Base-by-base conservation (phyloP, 345 rosid genomes). In the Cardiospermum halicacabum region DNA sequence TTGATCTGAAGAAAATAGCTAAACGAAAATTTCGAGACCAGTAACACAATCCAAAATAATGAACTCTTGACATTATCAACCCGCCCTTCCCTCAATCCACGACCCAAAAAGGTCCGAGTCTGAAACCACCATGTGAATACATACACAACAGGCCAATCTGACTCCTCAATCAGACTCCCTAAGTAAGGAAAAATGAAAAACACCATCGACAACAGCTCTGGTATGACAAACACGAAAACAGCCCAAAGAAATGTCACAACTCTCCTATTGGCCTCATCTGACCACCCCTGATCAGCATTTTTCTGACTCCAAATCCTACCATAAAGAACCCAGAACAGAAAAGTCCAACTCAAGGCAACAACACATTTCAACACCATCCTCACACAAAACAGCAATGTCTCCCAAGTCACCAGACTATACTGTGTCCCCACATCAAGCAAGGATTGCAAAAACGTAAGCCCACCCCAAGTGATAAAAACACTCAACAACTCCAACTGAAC, bases 121-220 rank as follows among this genome's bases (percentile, higher is more conserved):
- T 89, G 84, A 73, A 92, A 92, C 98, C 98, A 92, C 96, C 98
- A 92, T 6, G 93, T 87, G 34, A 84, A 65, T 49, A 85, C 51
- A 56, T 85, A 87, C 51, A 89, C 71, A 53, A 82, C 18, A 43
- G 73, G 69, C 88, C 89, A 84, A 68, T 92, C 77, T 74, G 83
- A 53, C 72, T 85, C 88, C 75, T 92, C 96, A 27, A 89, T 40
- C 74, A 73, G 80, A 57, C 78, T 92, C 76, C 98, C 76, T 59
- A 92, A 55, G 86, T 96, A 92, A 32, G 98, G 96, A 71, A 92
- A 78, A 54, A 88, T 32, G 56, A 92, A 92, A 21, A 92, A 67
- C 26, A 80, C 62, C 76, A 83, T 36, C 19, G 96, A 82, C 78
- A 92, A 67, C 74, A 92, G 59, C 78, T 89, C 98, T 0, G 98